Percentiles rank a stretch among this genome's conserved stretches.
These are phyloP conservation scores for Didymella exigua DNA, from an alignment of 2,329 filamentous ascomycete species.

Conservation along the genomic window DNA sequence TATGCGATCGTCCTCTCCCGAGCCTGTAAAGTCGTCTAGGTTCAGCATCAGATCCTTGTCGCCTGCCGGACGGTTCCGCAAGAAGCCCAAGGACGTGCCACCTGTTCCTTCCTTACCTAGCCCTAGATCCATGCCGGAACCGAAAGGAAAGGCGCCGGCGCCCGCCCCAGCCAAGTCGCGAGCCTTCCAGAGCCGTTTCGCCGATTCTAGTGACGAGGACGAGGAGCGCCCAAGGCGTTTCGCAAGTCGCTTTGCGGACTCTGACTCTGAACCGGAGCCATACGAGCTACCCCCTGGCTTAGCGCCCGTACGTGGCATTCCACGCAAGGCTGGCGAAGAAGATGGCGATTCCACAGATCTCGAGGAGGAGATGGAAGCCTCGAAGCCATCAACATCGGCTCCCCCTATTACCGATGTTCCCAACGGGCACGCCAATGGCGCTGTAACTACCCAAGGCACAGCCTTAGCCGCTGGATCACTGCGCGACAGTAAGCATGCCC, in stretches of 20 bases:
- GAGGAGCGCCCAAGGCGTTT: constrained; percentile 45
- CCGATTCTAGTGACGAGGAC: constrained; percentile 70
- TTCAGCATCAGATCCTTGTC: constrained; percentile 75
- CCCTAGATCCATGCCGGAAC: constrained; percentile 19
- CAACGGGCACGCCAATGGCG: constrained; percentile 23
- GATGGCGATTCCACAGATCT: constrained; percentile 64
- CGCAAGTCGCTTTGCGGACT: constrained; percentile 57
- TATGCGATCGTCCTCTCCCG: constrained; percentile 42
- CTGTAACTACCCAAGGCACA: constrained; percentile 31
- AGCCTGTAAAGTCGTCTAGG: constrained; percentile 54
- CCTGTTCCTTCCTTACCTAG: constrained; percentile 5
- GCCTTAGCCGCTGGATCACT: constrained; percentile 48
- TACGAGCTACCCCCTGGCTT: constrained; percentile 48
- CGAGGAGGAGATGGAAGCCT: constrained; percentile 50
- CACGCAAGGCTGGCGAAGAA: constrained; percentile 58
- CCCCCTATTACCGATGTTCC: constrained; percentile 25
- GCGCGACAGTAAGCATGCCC: constrained; percentile 46
- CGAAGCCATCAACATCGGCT: constrained; percentile 53
- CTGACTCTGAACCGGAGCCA: constrained; percentile 62
- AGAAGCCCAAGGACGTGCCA: constrained; percentile 24
- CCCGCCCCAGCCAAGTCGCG: constrained; percentile 21
- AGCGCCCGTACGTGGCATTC: constrained; percentile 65
- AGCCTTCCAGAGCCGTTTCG: constrained; percentile 60
- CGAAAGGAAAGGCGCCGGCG: constrained; percentile 28
- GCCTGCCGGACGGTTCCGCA: constrained; percentile 63